A percentile compares a stretch with the other conserved stretches of the same genome.
phyloP scores from a whole-genome alignment of 257 asterid species.

The Plantago ovata region DNA sequence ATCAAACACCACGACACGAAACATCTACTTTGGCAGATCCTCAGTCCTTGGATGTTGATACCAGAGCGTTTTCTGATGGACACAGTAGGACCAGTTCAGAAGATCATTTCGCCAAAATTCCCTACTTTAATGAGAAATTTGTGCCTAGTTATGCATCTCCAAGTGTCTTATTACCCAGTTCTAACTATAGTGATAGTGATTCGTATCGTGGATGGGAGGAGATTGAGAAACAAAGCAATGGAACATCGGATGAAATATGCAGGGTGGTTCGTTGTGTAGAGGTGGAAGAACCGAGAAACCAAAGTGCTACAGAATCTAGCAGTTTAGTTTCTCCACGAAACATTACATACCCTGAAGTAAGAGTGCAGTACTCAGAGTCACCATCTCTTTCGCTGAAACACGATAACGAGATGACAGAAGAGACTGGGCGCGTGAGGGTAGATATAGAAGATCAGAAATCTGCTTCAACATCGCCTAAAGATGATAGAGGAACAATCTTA shows the following conservation, averaged over 20 bases:
- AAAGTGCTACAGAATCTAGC: slow-evolving; percentile 25
- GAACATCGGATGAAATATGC: slow-evolving; percentile 66
- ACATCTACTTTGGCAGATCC: slow-evolving; percentile 39
- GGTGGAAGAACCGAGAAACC: slow-evolving; percentile 36
- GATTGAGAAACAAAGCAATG: slow-evolving; percentile 62
- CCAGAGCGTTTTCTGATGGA: slow-evolving; percentile 48
- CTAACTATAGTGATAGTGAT: slow-evolving; percentile 55
- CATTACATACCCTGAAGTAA: slow-evolving; percentile 22
- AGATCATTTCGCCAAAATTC: slow-evolving; percentile 46
- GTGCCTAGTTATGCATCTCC: slow-evolving; percentile 37
- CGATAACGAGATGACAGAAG: slow-evolving; percentile 31
- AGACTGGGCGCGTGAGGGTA: slow-evolving; percentile 9
- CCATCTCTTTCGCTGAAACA: slow-evolving; percentile 25
- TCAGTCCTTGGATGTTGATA: slow-evolving; percentile 35
- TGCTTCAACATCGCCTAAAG: slow-evolving; percentile 21
- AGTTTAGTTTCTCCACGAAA: slow-evolving; percentile 26
- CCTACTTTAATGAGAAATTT: slow-evolving; percentile 47
- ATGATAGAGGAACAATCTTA: slow-evolving; percentile 13
- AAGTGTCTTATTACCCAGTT: slow-evolving; percentile 30
- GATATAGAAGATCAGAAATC: slow-evolving; percentile 29
- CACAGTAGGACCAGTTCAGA: slow-evolving; percentile 71
- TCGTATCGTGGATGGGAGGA: slow-evolving; percentile 78
- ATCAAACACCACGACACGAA: slow-evolving; percentile 30
- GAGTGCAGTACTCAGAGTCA: slow-evolving; percentile 21
- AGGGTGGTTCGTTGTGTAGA: slow-evolving; percentile 84